phyloP scores from a whole-genome alignment of 139 green algal genomes.

The Ostreobium quekettii region DNA sequence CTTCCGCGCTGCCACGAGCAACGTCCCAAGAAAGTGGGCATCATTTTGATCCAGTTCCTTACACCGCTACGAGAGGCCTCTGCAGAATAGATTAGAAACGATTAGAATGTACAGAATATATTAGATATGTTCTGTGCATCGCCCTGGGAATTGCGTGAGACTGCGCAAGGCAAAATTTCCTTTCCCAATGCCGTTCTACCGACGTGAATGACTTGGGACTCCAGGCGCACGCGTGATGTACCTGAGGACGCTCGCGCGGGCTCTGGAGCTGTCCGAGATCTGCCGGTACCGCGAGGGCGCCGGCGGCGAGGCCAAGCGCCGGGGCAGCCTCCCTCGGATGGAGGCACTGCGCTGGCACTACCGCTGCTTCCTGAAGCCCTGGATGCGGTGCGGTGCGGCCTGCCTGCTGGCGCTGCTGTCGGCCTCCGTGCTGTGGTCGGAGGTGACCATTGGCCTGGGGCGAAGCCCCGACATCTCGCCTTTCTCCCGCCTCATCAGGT shows the following conservation, averaged over 20 bases:
- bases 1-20: no score
- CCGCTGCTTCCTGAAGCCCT: slow-evolving; percentile 29
- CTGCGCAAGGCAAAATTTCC: neutral
- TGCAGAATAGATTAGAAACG: no score
- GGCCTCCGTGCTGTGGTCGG: slow-evolving; percentile 67
- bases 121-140: no score
- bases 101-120: no score
- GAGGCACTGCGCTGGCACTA: neutral
- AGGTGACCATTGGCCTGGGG: slow-evolving; percentile 71
- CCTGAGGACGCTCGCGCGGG: neutral
- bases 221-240: neutral
- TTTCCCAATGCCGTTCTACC: neutral
- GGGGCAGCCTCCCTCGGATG: neutral
- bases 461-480: slow-evolving; percentile 68
- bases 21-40: no score
- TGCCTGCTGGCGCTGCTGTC: slow-evolving; percentile 45
- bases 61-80: no score
- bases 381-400: slow-evolving; percentile 29
- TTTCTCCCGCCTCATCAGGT: slow-evolving; percentile 50
- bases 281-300: neutral
- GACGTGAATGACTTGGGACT: neutral
- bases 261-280: slow-evolving; percentile 1
- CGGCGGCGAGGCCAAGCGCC: neutral
- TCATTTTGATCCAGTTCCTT: no score
- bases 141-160: no score